Base-by-base conservation (phyloP, 78 protist genomes). In the Speleostelium caveatum region DNA sequence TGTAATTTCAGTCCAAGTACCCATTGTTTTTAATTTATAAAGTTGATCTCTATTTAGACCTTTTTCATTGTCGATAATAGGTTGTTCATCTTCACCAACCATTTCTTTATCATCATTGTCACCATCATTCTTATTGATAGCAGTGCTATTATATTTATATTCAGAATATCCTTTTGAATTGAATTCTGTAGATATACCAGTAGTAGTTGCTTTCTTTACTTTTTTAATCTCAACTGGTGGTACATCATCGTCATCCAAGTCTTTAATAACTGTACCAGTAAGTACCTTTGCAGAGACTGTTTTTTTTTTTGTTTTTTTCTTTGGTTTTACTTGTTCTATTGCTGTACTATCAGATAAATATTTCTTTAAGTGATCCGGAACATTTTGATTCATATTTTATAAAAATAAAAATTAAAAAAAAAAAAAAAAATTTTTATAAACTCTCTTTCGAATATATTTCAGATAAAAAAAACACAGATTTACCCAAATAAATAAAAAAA, bases 331-430 rank as follows among this genome's bases (percentile, higher is more conserved):
- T 28, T 32, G 10, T 24, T 30, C 1, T 45, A 10, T 61, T 35
- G 85, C 32, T 60, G 59, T n/a, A 28, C 28, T 10, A 35, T 53
- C 19, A 39, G 10, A 35, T 60, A 78, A 35, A 66, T 78, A 78
- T 53, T 66, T 78, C 53, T 78, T 78, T 66, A 78, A 66, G 51
- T 78, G 61, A 4, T 78, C 87, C 33, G 49, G 49, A 39, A 78
- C 39, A 36, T 68, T 45, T 45, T 65, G 26, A n/a, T n/a, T n/a
- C n/a, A n/a, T n/a, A n/a, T n/a, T n/a, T n/a, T n/a, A n/a, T n/a
- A n/a, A n/a, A n/a, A n/a, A n/a, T n/a, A n/a, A n/a, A n/a, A n/a
- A n/a, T n/a, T n/a, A n/a, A n/a, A n/a, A n/a, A n/a, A n/a, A n/a
- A n/a, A n/a, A n/a, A n/a, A n/a, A n/a, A n/a, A n/a, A n/a, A n/a